Evolutionary conservation across 306 rosid genomes (phyloP), one percentile per base, ranked within the genome.

Genomic region (Acacia acuminata): DNA sequence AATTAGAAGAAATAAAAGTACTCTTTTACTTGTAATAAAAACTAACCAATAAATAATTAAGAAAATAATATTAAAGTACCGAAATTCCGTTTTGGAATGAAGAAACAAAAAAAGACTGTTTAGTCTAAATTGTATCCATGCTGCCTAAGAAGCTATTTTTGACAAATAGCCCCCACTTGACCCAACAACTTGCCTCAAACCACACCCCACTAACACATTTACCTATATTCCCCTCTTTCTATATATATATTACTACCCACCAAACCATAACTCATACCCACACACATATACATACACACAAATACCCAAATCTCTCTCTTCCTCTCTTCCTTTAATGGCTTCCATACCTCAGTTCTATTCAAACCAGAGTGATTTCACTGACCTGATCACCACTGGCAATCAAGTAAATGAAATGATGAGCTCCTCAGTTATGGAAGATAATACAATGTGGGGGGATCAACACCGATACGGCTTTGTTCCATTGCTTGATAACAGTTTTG

Each of bases 271-370:
- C 63, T 20, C 15, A 56, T 20, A 50, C 16, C 17, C 44, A 60
- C 2, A 10, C 32, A 50, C 3, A 43, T 24, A n/a, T n/a, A n/a
- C n/a, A n/a, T n/a, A n/a, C n/a, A 12, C 13, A 50, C 27, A 32
- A 8, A 20, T 27, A 25, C 4, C 53, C 36, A 36, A 38, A 58
- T 45, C 80, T 81, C 69, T 81, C 86, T 27, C 58, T 15, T 1
- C 1, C 8, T 4, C 58, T 7, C 5, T 30, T 9, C 5, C 24
- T 51, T 71, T 81, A 75, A 92, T 92, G 94, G 88, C 86, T 79
- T 88, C 92, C 50, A 70, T 83, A 82, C 86, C 87, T 81, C 89
- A 88, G 19, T 86, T 91, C 84, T 89, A 89, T 81, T 42, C 88
- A 79, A 83, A 81, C 86, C 83, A 82, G 56, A 60, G 76, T 51